These are phyloP conservation scores for Lachancea sp. DNA, from an alignment of 805 yeast species.

Conservation along the genomic window DNA sequence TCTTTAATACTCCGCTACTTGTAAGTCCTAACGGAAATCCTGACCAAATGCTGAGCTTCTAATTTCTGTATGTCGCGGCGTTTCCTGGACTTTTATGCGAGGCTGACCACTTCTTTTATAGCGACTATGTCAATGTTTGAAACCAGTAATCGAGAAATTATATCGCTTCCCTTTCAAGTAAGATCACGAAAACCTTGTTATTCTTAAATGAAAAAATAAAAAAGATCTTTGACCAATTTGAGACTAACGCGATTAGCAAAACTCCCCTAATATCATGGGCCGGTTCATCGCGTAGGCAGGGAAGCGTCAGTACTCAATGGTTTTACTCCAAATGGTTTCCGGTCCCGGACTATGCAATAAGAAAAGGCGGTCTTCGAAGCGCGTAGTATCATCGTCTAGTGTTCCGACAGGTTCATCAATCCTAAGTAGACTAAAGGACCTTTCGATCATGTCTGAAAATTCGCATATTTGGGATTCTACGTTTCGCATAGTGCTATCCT, in stretches of 20 bases:
- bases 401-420: conserved; percentile 1
- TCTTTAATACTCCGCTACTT: too few relatives aligned
- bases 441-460: conserved; percentile 6
- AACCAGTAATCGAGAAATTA: background rate
- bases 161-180: conserved; percentile 12
- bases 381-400: conserved; percentile 8
- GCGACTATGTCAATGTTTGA: background rate
- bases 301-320: background rate
- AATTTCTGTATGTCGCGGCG: too few relatives aligned
- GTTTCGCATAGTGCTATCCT: background rate
- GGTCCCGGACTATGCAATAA: conserved; percentile 1
- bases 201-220: background rate
- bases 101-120: conserved; percentile 3
- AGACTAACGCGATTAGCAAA: conserved; percentile 5
- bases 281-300: background rate
- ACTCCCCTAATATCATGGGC: background rate
- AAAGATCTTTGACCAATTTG: too few relatives aligned
- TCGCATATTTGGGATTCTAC: conserved; percentile 4
- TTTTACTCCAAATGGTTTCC: conserved; percentile 5
- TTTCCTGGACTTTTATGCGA: background rate
- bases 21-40: too few relatives aligned
- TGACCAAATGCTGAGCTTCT: too few relatives aligned
- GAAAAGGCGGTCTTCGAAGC: conserved; percentile 4
- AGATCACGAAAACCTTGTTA: conserved; percentile 9
- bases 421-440: conserved; percentile 4